Evolutionary conservation across 768 basidiomycete species (phyloP).

Genomic region (Holtermannia corniformis): DNA sequence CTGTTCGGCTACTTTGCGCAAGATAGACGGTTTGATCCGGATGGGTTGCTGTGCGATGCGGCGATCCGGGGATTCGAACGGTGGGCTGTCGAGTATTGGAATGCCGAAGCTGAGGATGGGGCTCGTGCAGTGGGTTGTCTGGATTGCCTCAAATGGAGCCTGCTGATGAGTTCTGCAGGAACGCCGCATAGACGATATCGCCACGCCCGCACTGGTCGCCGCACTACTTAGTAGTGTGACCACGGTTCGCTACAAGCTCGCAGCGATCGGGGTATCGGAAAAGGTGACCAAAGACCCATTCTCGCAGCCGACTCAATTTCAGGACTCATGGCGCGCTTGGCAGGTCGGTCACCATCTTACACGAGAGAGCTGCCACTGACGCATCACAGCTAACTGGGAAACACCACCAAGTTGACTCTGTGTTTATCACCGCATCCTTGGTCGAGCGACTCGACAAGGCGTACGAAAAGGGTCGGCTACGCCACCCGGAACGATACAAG

Average conservation of each 20-base stretch:
- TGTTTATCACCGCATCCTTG: not conserved
- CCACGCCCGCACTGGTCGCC: constrained; percentile 22
- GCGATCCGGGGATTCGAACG: constrained; percentile 26
- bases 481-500: constrained; percentile 13
- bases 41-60: constrained; percentile 35
- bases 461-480: constrained; percentile 11
- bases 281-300: constrained; percentile 35
- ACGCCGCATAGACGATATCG: constrained; percentile 33
- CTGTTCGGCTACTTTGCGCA: constrained; percentile 24
- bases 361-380: not conserved
- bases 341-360: constrained; percentile 11
- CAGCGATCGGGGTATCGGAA: constrained; percentile 16
- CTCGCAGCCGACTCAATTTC: constrained; percentile 15
- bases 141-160: not conserved
- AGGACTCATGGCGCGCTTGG: constrained; percentile 18
- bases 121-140: not conserved
- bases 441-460: constrained; percentile 16
- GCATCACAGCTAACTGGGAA: not conserved
- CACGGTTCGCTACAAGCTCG: constrained; percentile 29
- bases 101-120: constrained; percentile 23
- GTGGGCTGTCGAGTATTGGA: not conserved
- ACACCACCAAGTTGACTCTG: not conserved
- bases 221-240: constrained; percentile 29
- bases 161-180: constrained; percentile 15
- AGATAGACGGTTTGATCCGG: constrained; percentile 5